Evolutionary conservation across 2,329 filamentous ascomycete species (phyloP).

Genomic region (Magnaporthiopsis incrustans): DNA sequence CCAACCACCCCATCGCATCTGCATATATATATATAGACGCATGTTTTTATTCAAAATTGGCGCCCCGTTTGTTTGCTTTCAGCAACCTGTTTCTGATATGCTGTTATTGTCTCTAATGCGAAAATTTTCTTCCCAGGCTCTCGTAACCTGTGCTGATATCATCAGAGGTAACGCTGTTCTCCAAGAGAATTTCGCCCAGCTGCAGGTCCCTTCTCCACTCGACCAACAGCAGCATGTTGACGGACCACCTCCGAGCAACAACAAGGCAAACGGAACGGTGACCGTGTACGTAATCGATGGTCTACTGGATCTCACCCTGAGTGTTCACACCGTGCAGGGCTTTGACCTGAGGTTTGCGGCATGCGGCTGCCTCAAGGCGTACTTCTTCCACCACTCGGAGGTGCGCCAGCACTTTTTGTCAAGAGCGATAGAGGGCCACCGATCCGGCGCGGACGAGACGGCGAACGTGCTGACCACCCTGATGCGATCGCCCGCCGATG

Average conservation of each 20-base stretch:
- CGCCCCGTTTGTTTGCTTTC: neutral
- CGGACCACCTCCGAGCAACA: conserved; percentile 29
- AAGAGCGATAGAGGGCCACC: conserved; percentile 82
- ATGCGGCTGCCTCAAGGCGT: conserved; percentile 86
- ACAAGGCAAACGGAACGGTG: conserved; percentile 35
- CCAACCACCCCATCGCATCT: neutral
- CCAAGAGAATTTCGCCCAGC: conserved; percentile 83
- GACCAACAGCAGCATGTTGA: conserved; percentile 15
- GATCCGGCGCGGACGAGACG: conserved; percentile 67
- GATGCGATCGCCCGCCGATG: conserved; percentile 55
- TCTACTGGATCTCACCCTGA: conserved; percentile 73
- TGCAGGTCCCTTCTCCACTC: conserved; percentile 63
- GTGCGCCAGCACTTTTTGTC: conserved; percentile 81
- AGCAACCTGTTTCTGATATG: neutral
- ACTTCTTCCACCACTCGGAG: conserved; percentile 73
- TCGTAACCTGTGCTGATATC: conserved; percentile 79
- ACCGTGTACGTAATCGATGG: conserved; percentile 90
- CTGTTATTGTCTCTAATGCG: conserved; percentile 7
- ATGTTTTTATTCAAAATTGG: neutral
- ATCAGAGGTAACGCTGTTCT: conserved; percentile 72
- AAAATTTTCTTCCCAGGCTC: conserved; percentile 43
- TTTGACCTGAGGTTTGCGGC: conserved; percentile 79
- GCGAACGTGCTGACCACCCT: conserved; percentile 84
- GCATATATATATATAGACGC: neutral
- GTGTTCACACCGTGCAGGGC: conserved; percentile 54